These are phyloP conservation scores for Termitomyces sp. DNA, from an alignment of 768 basidiomycete species.

Conservation along the genomic window DNA sequence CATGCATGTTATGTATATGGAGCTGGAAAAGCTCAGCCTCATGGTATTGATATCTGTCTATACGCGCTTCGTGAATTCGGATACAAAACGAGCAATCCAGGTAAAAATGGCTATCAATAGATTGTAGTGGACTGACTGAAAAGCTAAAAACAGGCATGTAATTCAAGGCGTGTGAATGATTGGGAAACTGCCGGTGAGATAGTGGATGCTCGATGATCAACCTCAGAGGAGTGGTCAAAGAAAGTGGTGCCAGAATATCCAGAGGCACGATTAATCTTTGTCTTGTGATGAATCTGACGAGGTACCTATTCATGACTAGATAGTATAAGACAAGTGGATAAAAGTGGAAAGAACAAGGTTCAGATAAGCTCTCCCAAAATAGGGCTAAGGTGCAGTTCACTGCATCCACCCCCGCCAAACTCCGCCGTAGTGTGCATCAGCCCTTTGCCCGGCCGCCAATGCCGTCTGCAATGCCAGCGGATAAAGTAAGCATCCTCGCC, in stretches of 20 bases:
- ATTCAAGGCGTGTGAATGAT: constrained; percentile 51
- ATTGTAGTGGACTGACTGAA: constrained; percentile 20
- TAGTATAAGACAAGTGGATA: no score
- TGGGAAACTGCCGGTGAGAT: constrained; percentile 42
- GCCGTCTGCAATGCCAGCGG: no score
- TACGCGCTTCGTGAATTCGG: constrained; percentile 64
- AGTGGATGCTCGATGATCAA: no score
- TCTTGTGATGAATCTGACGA: not conserved
- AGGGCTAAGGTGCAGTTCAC: no score
- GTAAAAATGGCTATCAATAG: constrained; percentile 22
- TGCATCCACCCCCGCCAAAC: no score
- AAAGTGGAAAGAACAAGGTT: not conserved
- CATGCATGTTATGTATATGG: constrained; percentile 71
- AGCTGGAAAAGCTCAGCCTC: constrained; percentile 66
- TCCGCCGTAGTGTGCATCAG: no score
- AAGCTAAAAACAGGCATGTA: constrained; percentile 77
- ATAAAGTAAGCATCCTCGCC: no score
- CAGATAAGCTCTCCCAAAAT: not conserved
- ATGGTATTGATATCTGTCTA: constrained; percentile 49
- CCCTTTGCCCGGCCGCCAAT: no score
- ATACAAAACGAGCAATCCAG: constrained; percentile 79
- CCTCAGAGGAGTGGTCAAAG: constrained; percentile 48
- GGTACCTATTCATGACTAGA: not conserved
- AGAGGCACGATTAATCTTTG: not conserved
- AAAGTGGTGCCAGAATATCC: constrained; percentile 48